Evolutionary conservation across 2,329 filamentous ascomycete genomes (phyloP).

Genomic region (Chalaropsis thielavioides): DNA sequence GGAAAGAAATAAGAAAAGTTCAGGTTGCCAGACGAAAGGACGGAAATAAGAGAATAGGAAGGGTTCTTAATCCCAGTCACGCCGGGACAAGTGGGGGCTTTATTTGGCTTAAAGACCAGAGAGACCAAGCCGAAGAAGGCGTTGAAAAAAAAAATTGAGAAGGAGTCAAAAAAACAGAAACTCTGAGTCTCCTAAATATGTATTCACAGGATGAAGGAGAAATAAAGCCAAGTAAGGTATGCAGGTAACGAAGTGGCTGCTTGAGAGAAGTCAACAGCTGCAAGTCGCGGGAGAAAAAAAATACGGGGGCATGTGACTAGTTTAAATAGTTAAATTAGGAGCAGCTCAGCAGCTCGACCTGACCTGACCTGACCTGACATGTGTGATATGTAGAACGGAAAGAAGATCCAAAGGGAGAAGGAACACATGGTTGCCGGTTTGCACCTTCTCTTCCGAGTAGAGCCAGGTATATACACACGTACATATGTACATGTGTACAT

Average conservation of each 20-base stretch:
- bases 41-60: slow-evolving; percentile 5
- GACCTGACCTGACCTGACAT: not conserved
- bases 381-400: not conserved
- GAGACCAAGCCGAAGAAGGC: not conserved
- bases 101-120: slow-evolving; percentile 9
- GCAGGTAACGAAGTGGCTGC: not conserved
- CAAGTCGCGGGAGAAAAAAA: not conserved
- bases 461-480: too few relatives aligned
- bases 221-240: not conserved
- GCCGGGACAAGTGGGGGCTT: slow-evolving; percentile 12
- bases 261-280: too few relatives aligned
- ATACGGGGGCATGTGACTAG: not conserved
- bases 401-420: not conserved
- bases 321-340: not conserved
- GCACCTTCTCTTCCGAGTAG: not conserved
- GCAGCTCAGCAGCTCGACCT: not conserved
- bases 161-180: slow-evolving; percentile 1
- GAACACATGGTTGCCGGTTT: not conserved
- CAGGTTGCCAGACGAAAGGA: not conserved
- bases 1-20: not conserved
- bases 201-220: not conserved
- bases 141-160: not conserved
- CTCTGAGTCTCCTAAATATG: not conserved
- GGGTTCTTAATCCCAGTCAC: not conserved
- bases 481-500: too few relatives aligned